These are phyloP conservation scores for Venustampulla echinocandica DNA, from an alignment of 495 filamentous ascomycete species.

Conservation along the genomic window DNA sequence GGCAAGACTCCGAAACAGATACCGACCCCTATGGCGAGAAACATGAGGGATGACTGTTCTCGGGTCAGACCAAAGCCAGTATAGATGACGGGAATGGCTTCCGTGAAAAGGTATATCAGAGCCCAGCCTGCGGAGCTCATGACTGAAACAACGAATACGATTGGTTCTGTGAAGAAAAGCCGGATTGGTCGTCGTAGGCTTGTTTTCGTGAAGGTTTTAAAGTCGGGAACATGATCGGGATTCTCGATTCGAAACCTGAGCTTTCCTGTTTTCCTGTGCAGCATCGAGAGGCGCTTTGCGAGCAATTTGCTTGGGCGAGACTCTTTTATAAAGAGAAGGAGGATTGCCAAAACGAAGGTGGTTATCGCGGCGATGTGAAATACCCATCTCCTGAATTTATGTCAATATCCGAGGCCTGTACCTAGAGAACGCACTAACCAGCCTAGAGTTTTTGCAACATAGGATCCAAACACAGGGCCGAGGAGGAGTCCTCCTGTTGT, in stretches of 20 bases:
- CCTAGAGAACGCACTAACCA: conserved; percentile 22
- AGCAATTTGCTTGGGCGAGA: conserved; percentile 37
- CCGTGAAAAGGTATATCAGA: conserved; percentile 48
- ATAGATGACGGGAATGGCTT: conserved; percentile 39
- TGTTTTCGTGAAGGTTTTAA: conserved; percentile 31
- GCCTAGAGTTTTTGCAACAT: conserved; percentile 24
- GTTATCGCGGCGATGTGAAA: conserved; percentile 36
- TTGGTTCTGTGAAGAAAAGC: conserved; percentile 41
- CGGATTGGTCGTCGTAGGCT: conserved; percentile 35
- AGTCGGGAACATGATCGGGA: conserved; percentile 34
- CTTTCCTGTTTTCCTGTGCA: conserved; percentile 24
- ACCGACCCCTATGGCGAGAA: conserved; percentile 38
- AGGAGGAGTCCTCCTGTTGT: conserved; percentile 37
- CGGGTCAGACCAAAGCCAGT: conserved; percentile 32
- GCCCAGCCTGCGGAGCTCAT: conserved; percentile 34
- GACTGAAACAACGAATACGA: conserved; percentile 36
- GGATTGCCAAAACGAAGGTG: conserved; percentile 27
- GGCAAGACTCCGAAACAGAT: conserved; percentile 33
- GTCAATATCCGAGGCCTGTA: not conserved
- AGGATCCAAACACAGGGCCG: conserved; percentile 38
- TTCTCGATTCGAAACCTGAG: conserved; percentile 27
- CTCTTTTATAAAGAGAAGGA: conserved; percentile 33
- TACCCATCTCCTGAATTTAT: conserved; percentile 32
- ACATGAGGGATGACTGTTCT: conserved; percentile 32
- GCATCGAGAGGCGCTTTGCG: conserved; percentile 26